These are phyloP conservation scores for Lathyrus aphaca DNA, from an alignment of 306 rosid species.

Conservation along the genomic window DNA sequence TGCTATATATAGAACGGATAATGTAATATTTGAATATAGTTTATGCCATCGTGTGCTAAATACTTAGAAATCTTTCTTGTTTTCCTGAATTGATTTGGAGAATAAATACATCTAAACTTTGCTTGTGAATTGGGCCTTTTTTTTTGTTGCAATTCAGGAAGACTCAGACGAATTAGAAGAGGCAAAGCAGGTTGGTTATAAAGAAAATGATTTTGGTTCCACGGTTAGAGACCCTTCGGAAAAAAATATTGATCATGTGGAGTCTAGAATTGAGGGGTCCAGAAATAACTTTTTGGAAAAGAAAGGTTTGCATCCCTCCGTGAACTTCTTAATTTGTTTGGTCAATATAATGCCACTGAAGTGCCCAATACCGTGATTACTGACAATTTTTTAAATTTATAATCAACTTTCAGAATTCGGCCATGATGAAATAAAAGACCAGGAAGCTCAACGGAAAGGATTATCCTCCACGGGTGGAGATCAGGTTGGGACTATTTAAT, in stretches of 20 bases:
- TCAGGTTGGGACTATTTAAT: constrained; percentile 53
- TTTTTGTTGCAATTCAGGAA: constrained; percentile 52
- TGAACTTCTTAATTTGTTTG: constrained; percentile 17
- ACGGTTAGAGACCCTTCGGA: neutral
- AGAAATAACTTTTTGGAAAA: constrained; percentile 43
- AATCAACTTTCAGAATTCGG: constrained; percentile 55
- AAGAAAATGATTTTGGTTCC: too few species aligned
- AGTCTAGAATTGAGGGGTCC: constrained; percentile 46
- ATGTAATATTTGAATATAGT: constrained; percentile 12
- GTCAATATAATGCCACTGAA: constrained; percentile 24
- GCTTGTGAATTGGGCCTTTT: constrained; percentile 1
- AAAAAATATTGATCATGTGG: constrained; percentile 41
- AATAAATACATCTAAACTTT: constrained; percentile 18
- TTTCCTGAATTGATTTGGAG: constrained; percentile 3
- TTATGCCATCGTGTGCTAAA: neutral
- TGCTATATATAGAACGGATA: constrained; percentile 69
- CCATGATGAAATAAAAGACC: constrained; percentile 41
- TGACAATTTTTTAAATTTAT: constrained; percentile 11
- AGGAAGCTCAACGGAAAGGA: constrained; percentile 46
- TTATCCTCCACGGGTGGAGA: constrained; percentile 42
- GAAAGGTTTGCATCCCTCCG: constrained; percentile 53
- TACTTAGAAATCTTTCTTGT: neutral
- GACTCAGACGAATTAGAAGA: constrained; percentile 62
- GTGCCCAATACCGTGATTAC: constrained; percentile 21
- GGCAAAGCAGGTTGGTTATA: constrained; percentile 65